Base-by-base conservation (phyloP, 148 eudicot genomes). In the Amaranthus palmeri region DNA sequence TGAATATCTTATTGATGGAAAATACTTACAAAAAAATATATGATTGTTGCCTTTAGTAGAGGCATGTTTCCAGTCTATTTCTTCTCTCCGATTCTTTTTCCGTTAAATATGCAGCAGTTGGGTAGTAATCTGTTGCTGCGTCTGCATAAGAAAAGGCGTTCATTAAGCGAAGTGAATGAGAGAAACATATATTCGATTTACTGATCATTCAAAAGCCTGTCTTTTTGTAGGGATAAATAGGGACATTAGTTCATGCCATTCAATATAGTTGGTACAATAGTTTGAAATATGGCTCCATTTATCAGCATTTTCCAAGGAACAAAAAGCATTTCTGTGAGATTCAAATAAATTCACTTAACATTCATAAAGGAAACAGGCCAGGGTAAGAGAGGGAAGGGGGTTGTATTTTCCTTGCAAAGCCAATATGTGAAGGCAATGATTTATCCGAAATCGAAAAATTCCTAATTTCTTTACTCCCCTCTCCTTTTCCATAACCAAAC, bases 71-170 rank as follows among this genome's bases (percentile, higher is more conserved):
- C 40, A 6, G 44, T 65, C 54, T 65, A 82, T 69, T 77, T 79
- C 62, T 77, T 80, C 74, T 75, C 61, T 72, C 67, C 68, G 67
- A 77, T 83, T 71, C 72, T 79, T 52, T 71, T 80, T 76, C 72
- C 73, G 41, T 79, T 80, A 73, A 83, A 83, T 67, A 80, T 51
- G 75, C 85, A 83, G 59, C 80, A 83, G 49, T 58, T 80, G 0
- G 79, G 81, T 66, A 83, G 73, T 67, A 83, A 83, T 62, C 70
- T 79, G 54, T 46, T 70, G 50, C 70, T 80, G 52, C 67, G 72
- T 73, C 79, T 82, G 78, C 49, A n/a, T 58, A 45, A 66, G 14
- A 8, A 46, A 6, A 10, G 46, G 69, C 17, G n/a, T 55, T 9
- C 13, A 3, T 3, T 74, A 36, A 74, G 56, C 46, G 17, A 45